Conservation (phyloP, 352 stramenopile genomes). For the Plasmopara halstedii region DNA sequence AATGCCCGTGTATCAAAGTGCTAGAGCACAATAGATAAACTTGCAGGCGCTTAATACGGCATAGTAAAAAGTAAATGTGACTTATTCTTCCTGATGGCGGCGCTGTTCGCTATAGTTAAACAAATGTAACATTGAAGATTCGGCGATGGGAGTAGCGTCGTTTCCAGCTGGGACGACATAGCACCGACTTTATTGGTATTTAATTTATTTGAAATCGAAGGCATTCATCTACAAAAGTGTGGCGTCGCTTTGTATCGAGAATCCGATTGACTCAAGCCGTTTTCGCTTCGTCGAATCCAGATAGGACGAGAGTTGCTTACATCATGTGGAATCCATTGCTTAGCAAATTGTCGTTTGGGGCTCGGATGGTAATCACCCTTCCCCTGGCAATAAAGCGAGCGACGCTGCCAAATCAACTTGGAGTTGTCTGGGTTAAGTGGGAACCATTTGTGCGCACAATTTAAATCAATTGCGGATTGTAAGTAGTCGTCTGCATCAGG, state of each 20-base stretch:
- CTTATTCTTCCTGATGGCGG: too few relatives aligned
- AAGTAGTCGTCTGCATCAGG: background rate
- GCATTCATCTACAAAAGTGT: constrained; percentile 7
- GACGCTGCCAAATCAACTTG: constrained; percentile 13
- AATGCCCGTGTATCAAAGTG: too few relatives aligned
- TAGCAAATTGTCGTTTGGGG: constrained; percentile 1
- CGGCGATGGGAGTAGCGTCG: background rate
- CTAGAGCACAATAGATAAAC: too few relatives aligned
- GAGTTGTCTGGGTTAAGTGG: constrained; percentile 17
- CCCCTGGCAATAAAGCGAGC: background rate
- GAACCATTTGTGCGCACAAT: constrained; percentile 4
- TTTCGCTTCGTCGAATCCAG: constrained; percentile 14
- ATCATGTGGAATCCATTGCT: constrained; percentile 11
- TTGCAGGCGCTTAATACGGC: too few relatives aligned
- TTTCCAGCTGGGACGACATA: background rate
- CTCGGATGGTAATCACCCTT: constrained; percentile 9
- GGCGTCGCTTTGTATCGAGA: constrained; percentile 14
- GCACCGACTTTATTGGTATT: constrained; percentile 8
- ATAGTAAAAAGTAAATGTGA: too few relatives aligned
- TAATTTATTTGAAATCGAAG: constrained; percentile 8
- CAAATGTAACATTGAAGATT: too few relatives aligned
- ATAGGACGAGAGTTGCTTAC: constrained; percentile 12
- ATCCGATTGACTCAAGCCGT: constrained; percentile 1
- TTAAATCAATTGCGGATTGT: background rate
- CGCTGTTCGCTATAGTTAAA: too few relatives aligned